Percentiles rank a stretch among this genome's conserved stretches.
phyloP scores from a whole-genome alignment of 2,329 filamentous ascomycete genomes.

The Ceratocystiopsis minuta region DNA sequence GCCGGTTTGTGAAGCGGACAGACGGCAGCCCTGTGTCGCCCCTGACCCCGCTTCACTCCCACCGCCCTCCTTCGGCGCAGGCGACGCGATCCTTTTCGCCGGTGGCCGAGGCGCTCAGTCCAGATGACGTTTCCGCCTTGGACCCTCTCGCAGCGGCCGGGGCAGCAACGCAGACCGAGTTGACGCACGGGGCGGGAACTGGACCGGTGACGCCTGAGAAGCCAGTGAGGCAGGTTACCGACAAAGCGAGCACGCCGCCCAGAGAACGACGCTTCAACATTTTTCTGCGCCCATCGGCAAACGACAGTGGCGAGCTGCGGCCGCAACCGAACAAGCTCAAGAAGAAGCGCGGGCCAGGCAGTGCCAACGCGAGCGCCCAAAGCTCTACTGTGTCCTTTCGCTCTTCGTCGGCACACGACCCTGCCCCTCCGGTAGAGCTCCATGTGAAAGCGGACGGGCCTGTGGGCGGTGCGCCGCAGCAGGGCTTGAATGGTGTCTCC shows the following conservation, averaged over 20 bases:
- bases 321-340: constrained; percentile 70
- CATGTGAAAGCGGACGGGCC: too few relatives aligned
- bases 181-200: too few relatives aligned
- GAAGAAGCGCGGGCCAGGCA: constrained; percentile 65
- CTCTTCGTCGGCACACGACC: constrained; percentile 20
- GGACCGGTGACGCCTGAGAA: constrained; percentile 10
- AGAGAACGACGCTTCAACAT: constrained; percentile 53
- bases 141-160: too few relatives aligned
- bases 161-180: too few relatives aligned
- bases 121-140: constrained; percentile 11
- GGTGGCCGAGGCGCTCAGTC: constrained; percentile 20
- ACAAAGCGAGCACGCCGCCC: constrained; percentile 27
- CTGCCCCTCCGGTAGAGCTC: too few relatives aligned
- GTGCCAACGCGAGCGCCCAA: constrained; percentile 70
- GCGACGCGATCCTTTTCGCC: constrained; percentile 23
- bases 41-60: constrained; percentile 18
- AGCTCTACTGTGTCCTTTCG: constrained; percentile 68
- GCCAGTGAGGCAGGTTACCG: constrained; percentile 8
- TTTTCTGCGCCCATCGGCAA: constrained; percentile 50
- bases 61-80: constrained; percentile 25
- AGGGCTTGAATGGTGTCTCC: not conserved
- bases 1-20: constrained; percentile 37
- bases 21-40: constrained; percentile 17
- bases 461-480: not conserved
- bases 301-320: constrained; percentile 40